Percentiles rank a stretch among this genome's conserved stretches.
Conservation (phyloP, 805 yeast species). For the Pichia sporocuriosa region DNA sequence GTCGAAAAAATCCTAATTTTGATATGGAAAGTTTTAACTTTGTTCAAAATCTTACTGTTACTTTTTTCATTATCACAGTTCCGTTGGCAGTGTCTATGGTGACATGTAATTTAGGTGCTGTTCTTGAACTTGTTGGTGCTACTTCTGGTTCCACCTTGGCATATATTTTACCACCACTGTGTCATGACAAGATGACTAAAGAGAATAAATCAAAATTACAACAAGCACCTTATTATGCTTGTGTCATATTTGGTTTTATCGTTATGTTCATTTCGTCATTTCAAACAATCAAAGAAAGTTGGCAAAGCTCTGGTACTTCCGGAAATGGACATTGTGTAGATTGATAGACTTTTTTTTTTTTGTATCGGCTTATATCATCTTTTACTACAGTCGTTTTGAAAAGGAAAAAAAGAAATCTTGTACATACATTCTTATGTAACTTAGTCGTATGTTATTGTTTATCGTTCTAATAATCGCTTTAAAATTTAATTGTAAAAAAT, state of each 20-base stretch:
- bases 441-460: no score
- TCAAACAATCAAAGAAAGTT: constrained; percentile 53
- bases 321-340: constrained; percentile 47
- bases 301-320: constrained; percentile 33
- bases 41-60: constrained; percentile 53
- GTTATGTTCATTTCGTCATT: constrained; percentile 78
- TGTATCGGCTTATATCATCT: no score
- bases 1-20: constrained; percentile 13
- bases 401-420: no score
- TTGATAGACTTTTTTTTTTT: constrained; percentile 4
- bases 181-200: constrained; percentile 61
- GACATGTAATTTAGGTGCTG: constrained; percentile 85
- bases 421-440: no score
- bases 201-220: constrained; percentile 34
- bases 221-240: constrained; percentile 50
- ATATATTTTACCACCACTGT: constrained; percentile 82
- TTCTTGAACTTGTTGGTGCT: constrained; percentile 85
- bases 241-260: constrained; percentile 63
- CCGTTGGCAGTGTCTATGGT: constrained; percentile 72
- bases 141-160: constrained; percentile 92
- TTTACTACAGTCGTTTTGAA: no score
- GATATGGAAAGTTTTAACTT: constrained; percentile 27
- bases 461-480: no score
- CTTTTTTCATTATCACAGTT: constrained; percentile 54
- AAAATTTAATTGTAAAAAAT: no score